Evolutionary conservation across 441 rosid species (phyloP).

Genomic region (Gossypium armourianum): DNA sequence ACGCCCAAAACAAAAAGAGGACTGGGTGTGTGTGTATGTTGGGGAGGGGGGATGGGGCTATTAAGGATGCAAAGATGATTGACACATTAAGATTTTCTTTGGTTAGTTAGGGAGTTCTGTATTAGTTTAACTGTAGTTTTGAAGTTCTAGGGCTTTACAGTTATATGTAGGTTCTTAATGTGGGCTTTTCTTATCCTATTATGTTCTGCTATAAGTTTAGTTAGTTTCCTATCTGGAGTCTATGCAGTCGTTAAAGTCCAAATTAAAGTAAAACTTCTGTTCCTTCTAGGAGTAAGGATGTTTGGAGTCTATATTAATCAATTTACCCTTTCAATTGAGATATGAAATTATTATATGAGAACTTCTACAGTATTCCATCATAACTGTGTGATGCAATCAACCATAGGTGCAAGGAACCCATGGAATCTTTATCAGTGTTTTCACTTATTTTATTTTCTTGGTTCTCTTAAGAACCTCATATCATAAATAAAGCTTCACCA

Average conservation of each 20-base stretch:
- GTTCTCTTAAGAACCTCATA: neutral
- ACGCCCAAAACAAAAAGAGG: neutral
- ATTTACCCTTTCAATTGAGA: neutral
- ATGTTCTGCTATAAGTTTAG: neutral
- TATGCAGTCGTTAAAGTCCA: neutral
- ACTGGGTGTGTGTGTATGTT: neutral
- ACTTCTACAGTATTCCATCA: too few relatives aligned
- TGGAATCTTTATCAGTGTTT: neutral
- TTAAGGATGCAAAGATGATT: neutral
- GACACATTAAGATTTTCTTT: neutral
- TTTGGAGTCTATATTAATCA: neutral
- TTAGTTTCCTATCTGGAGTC: neutral
- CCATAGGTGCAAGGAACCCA: too few relatives aligned
- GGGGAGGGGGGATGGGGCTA: neutral
- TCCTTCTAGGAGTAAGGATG: neutral
- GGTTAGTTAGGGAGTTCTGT: neutral
- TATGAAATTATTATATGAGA: too few relatives aligned
- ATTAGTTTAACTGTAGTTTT: neutral
- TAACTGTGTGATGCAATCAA: too few relatives aligned
- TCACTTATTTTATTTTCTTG: neutral
- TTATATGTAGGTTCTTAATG: neutral
- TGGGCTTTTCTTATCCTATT: neutral
- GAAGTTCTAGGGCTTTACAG: neutral
- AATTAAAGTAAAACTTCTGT: neutral
- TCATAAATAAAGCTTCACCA: neutral